Evolutionary conservation across 441 rosid species (phyloP).

Genomic region (Erodium moschatum): DNA sequence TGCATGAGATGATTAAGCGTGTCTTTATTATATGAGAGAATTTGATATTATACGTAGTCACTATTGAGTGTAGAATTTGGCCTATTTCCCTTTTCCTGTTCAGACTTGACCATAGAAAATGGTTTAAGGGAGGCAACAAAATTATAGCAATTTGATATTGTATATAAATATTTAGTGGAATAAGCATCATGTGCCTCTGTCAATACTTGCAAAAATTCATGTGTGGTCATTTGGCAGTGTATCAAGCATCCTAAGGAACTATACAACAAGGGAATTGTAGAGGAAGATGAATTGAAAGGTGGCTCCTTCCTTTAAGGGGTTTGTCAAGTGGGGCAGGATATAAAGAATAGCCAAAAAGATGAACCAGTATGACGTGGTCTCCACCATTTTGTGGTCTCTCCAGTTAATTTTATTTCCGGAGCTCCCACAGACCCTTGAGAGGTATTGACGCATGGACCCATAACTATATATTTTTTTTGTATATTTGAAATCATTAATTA

Average conservation of each 20-base stretch:
- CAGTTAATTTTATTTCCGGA: conserved; percentile 28
- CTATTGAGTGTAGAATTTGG: neutral
- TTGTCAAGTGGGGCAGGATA: conserved; percentile 29
- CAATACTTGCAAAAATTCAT: conserved; percentile 20
- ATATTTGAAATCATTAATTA: neutral
- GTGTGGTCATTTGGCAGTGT: conserved; percentile 24
- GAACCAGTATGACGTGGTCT: conserved; percentile 41
- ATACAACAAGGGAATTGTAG: conserved; percentile 8
- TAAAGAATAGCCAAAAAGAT: conserved; percentile 19
- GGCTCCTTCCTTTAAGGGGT: conserved; percentile 26
- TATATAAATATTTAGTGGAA: conserved; percentile 31
- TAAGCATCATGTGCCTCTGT: conserved; percentile 30
- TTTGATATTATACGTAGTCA: neutral
- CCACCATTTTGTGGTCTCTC: conserved; percentile 49
- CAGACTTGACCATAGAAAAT: conserved; percentile 2
- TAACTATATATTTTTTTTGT: neutral
- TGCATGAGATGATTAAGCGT: too few relatives aligned
- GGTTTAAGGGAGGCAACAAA: neutral
- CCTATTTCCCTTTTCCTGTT: conserved; percentile 9
- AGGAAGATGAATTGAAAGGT: conserved; percentile 15
- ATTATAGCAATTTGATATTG: conserved; percentile 19
- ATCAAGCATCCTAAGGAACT: neutral
- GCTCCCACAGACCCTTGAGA: neutral
- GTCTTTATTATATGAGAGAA: too few relatives aligned
- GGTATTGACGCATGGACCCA: conserved; percentile 5